These are phyloP conservation scores for Aquilaria sinensis DNA, from an alignment of 345 rosid species.

Conservation along the genomic window DNA sequence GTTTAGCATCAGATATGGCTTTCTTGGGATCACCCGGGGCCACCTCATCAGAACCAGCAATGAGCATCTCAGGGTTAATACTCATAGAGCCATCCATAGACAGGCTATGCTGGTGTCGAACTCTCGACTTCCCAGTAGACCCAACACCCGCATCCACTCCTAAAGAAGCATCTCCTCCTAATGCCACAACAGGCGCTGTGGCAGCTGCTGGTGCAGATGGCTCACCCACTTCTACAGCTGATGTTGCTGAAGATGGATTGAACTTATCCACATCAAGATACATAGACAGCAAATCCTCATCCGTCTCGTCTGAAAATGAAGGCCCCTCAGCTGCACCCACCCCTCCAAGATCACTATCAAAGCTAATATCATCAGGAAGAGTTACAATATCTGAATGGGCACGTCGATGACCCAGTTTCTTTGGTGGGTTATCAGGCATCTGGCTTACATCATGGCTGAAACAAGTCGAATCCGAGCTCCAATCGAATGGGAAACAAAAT, in stretches of 20 bases:
- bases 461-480: slow-evolving; percentile 37
- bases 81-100: slow-evolving; percentile 86
- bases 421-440: slow-evolving; percentile 77
- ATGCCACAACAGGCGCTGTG: slow-evolving; percentile 10
- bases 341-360: slow-evolving; percentile 77
- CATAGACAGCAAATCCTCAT: slow-evolving; percentile 67
- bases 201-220: slow-evolving; percentile 20
- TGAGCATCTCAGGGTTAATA: slow-evolving; percentile 70
- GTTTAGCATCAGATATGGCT: slow-evolving; percentile 79
- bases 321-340: slow-evolving; percentile 66
- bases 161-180: background rate
- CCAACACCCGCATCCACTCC: slow-evolving; percentile 15
- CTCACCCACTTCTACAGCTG: slow-evolving; percentile 57
- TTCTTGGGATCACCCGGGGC: slow-evolving; percentile 54
- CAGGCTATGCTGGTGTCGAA: slow-evolving; percentile 81
- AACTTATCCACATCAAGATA: slow-evolving; percentile 86
- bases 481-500: slow-evolving; percentile 17
- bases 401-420: slow-evolving; percentile 79
- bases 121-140: slow-evolving; percentile 58
- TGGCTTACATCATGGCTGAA: slow-evolving; percentile 70
- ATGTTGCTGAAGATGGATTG: slow-evolving; percentile 54
- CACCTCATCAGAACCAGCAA: slow-evolving; percentile 49
- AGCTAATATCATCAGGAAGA: slow-evolving; percentile 79
- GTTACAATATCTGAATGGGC: slow-evolving; percentile 86
- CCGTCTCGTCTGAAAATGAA: slow-evolving; percentile 69